Conservation (phyloP, 208 protist genomes). For the Spongospora subterranea region DNA sequence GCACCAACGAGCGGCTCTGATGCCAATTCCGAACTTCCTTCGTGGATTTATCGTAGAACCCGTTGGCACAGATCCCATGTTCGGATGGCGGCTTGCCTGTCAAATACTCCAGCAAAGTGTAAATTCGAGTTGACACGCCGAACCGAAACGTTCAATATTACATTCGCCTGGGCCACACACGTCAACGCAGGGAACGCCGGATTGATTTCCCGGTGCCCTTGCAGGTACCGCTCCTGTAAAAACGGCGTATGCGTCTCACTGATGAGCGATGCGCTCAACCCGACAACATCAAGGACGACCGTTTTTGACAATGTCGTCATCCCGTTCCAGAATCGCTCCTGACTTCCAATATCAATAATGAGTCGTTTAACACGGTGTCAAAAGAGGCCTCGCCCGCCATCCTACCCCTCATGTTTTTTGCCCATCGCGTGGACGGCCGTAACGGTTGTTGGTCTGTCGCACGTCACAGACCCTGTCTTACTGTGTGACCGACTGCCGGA, state of each 20-base stretch:
- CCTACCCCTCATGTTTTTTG: too few relatives aligned
- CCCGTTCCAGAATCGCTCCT: too few relatives aligned
- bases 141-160: neutral
- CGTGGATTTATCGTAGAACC: constrained; percentile 4
- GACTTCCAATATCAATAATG: too few relatives aligned
- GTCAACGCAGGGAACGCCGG: constrained; percentile 31
- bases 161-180: constrained; percentile 10
- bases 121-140: neutral
- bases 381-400: too few relatives aligned
- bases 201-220: neutral
- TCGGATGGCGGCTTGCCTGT: neutral
- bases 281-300: constrained; percentile 16
- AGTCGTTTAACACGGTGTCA: too few relatives aligned
- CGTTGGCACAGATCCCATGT: constrained; percentile 23
- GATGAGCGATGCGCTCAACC: neutral
- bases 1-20: constrained; percentile 2
- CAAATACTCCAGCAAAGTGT: neutral
- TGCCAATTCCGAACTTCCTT: constrained; percentile 55
- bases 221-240: neutral
- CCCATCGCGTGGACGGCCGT: too few relatives aligned
- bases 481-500: too few relatives aligned
- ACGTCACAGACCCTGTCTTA: too few relatives aligned
- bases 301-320: constrained; percentile 15
- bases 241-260: neutral
- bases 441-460: too few relatives aligned